Base-by-base conservation (phyloP, 176 grass and related monocot genomes). In the Lolium rigidum region DNA sequence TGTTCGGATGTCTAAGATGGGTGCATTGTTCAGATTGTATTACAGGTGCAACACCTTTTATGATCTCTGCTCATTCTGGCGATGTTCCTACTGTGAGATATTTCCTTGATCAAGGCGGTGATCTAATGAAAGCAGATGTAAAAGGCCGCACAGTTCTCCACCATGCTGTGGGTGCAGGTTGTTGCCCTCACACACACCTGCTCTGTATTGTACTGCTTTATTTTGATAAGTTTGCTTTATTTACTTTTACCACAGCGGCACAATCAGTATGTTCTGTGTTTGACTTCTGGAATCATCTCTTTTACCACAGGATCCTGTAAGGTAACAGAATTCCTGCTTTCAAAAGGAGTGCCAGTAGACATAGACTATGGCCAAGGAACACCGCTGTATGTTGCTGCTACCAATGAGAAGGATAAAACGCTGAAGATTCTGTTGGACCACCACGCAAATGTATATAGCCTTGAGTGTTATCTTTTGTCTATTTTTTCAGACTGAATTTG, bases 31-130 rank as follows among this genome's bases (percentile, higher is more conserved):
- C 51, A 80, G 6, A 12, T 66, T 21, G 31, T 22, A 8, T 3
- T 37, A 26, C 77, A 86, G 85, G 55, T 51, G 16, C 1, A 15
- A 80, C 85, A 73, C 66, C 85, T 66, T 72, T 86, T 61, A 86
- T 80, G 84, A 2, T 14, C 7, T 26, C 65, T 71, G 76, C 63
- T 57, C 63, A 66, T 66, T 66, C 63, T 66, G 63, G 63, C 16
- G 63, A 66, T 66, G 63, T 66, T 8, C 13, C 13, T 66, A 66
- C 63, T 35, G 63, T 66, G 13, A 35, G 63, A 35, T 66, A 17
- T 66, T 9, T 66, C 63, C 63, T 66, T 66, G 63, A 66, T 66
- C 63, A 15, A 7, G 55, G 55, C 55, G 55, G 55, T 20, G 55
- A 57, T 57, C 17, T 20, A 20, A 0, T 57, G 55, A 57, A 20